These are phyloP conservation scores for Russula compacta DNA, from an alignment of 768 basidiomycete genomes.

Conservation along the genomic window DNA sequence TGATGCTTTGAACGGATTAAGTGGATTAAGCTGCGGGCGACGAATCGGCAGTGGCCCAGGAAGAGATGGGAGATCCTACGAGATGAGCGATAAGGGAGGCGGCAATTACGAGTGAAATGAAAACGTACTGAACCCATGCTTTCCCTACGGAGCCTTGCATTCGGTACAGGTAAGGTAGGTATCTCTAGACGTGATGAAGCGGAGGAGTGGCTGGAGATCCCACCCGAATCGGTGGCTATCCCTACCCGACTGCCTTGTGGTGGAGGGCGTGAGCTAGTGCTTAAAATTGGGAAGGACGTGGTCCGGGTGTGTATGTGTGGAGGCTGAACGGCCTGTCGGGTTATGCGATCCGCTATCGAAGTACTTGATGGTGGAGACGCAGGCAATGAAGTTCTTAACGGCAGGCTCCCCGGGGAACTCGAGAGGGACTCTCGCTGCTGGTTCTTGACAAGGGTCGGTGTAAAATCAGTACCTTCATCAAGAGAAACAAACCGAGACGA, in stretches of 20 bases:
- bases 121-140: constrained; percentile 34
- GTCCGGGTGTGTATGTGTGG: constrained; percentile 28
- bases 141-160: constrained; percentile 41
- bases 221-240: constrained; percentile 12
- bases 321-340: constrained; percentile 25
- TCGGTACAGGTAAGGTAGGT: constrained; percentile 16
- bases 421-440: constrained; percentile 49
- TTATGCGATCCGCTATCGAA: constrained; percentile 38
- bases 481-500: constrained; percentile 64
- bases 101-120: constrained; percentile 4
- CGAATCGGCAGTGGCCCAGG: constrained; percentile 39
- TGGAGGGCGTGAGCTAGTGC: constrained; percentile 30
- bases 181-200: constrained; percentile 29
- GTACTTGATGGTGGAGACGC: constrained; percentile 32
- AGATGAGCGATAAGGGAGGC: neutral
- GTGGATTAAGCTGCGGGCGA: constrained; percentile 32
- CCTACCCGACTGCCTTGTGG: constrained; percentile 27
- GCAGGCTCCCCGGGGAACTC: constrained; percentile 34
- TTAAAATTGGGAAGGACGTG: constrained; percentile 29
- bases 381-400: constrained; percentile 36
- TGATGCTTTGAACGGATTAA: constrained; percentile 43
- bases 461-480: constrained; percentile 57
- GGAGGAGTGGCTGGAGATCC: constrained; percentile 34
- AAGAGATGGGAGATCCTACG: constrained; percentile 31
- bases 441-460: constrained; percentile 62